phyloP scores from a whole-genome alignment of 2,329 filamentous ascomycete species.

The Alternaria sp. region DNA sequence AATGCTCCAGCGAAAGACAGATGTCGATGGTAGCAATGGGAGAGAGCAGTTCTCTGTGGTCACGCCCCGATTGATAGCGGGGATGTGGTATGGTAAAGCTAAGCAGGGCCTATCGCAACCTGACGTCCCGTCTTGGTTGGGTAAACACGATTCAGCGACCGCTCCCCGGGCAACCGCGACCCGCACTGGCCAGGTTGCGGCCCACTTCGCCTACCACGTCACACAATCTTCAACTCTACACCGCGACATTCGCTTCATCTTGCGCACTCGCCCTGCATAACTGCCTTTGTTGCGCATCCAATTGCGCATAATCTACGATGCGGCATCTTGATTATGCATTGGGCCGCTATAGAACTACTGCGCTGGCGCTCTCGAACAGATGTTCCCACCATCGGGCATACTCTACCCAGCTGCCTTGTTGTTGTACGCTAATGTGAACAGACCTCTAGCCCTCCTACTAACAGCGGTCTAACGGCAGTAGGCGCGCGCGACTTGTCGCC shows the following conservation, averaged over 20 bases:
- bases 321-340: neutral
- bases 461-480: neutral
- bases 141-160: conserved; percentile 23
- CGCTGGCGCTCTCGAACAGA: neutral
- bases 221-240: conserved; percentile 14
- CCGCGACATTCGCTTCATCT: neutral
- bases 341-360: neutral
- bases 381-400: neutral
- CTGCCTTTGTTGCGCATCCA: neutral
- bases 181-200: conserved; percentile 4
- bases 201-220: conserved; percentile 23
- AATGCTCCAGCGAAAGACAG: conserved; percentile 12
- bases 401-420: neutral
- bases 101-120: conserved; percentile 20
- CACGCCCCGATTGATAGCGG: conserved; percentile 22
- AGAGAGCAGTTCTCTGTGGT: conserved; percentile 9
- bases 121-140: conserved; percentile 22
- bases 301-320: neutral
- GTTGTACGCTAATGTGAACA: neutral
- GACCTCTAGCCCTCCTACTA: neutral
- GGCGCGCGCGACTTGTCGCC: neutral
- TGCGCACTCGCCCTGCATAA: neutral
- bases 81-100: conserved; percentile 18
- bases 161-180: conserved; percentile 26
- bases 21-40: conserved; percentile 15